A percentile compares a stretch with the other conserved stretches of the same genome.
phyloP scores from a whole-genome alignment of 192 early-diverging fungal genomes.

The Umbelopsis sp. region DNA sequence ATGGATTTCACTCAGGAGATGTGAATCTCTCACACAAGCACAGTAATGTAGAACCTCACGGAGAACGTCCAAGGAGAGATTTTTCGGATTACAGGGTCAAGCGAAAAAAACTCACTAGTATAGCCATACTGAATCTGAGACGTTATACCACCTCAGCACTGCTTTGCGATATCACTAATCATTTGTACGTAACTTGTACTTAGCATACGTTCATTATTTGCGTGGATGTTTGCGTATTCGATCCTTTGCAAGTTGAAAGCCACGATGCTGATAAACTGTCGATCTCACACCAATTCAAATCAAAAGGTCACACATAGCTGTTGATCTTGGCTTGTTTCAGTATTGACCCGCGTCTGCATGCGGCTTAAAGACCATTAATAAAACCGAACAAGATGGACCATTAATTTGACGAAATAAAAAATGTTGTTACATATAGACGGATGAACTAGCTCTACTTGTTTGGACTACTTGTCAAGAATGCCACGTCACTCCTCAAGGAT shows the following conservation, averaged over 20 bases:
- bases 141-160: too few relatives aligned
- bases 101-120: neutral
- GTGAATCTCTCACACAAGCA: neutral
- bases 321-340: constrained; percentile 4
- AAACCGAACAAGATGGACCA: neutral
- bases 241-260: neutral
- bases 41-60: neutral
- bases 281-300: neutral
- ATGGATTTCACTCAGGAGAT: constrained; percentile 9
- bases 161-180: too few relatives aligned
- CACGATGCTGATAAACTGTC: neutral
- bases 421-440: too few relatives aligned
- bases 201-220: too few relatives aligned
- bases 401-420: too few relatives aligned
- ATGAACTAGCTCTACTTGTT: too few relatives aligned
- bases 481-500: too few relatives aligned
- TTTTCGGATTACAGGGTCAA: neutral
- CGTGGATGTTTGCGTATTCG: too few relatives aligned
- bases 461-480: too few relatives aligned
- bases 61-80: neutral
- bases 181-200: too few relatives aligned
- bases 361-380: neutral
- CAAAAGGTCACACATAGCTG: neutral
- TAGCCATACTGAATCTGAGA: neutral
- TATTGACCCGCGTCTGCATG: constrained; percentile 14